Percentiles rank a stretch among this genome's conserved stretches.
phyloP scores from a whole-genome alignment of 306 rosid genomes.

The Lathyrus tuberosus region DNA sequence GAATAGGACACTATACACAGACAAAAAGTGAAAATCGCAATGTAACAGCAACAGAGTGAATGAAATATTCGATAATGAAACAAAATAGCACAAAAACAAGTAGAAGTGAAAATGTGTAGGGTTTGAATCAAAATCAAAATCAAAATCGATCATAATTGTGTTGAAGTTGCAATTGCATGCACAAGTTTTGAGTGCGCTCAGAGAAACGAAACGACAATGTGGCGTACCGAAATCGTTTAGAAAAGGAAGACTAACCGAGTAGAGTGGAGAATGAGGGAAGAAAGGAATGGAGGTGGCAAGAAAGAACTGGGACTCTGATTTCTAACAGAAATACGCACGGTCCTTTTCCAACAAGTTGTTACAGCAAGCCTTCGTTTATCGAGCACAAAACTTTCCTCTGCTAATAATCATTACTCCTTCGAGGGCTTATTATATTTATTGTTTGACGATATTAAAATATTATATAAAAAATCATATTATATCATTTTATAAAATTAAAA shows the following conservation, averaged over 20 bases:
- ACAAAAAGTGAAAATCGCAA: neutral
- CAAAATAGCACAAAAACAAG: neutral
- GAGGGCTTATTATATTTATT: too few relatives aligned
- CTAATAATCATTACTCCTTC: too few relatives aligned
- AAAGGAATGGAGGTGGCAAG: neutral
- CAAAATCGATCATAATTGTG: neutral
- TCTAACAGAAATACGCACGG: neutral
- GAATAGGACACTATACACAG: too few relatives aligned
- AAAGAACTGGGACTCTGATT: neutral
- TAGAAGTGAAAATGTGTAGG: neutral
- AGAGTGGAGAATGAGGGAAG: neutral
- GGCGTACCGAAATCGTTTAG: neutral
- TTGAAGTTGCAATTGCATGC: constrained; percentile 14
- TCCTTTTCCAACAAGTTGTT: neutral
- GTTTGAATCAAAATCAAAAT: neutral
- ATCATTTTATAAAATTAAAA: too few relatives aligned
- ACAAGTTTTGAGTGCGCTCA: neutral
- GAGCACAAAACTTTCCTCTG: too few relatives aligned
- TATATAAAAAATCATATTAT: too few relatives aligned
- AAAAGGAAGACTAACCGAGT: neutral
- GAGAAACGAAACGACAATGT: neutral
- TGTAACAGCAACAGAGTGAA: neutral
- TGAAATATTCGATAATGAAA: neutral
- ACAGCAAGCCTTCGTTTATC: too few relatives aligned
- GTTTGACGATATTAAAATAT: too few relatives aligned